Evolutionary conservation across 2,329 filamentous ascomycete genomes (phyloP), one percentile per base, ranked within the genome.

Genomic region (Westerdykella ornata): DNA sequence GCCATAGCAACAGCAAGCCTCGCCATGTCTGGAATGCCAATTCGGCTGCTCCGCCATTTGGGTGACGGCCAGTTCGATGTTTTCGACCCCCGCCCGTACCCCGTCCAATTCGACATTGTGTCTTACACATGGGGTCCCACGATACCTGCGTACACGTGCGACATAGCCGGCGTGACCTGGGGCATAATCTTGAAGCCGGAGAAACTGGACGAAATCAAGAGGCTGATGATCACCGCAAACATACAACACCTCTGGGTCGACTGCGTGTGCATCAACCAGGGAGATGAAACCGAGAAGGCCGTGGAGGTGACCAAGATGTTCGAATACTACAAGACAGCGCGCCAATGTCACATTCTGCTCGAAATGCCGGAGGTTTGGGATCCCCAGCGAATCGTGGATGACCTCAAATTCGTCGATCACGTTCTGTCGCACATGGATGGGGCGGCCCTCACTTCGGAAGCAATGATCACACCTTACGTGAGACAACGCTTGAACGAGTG

Each of bases 351-450:
- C 36, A 53, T 64, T 18, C 38, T 65, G 40, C 43, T 66, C 33
- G 56, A 62, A n/a, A 63, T 63, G 54, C 42, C 47, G 2, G 46
- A 57, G 31, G 48, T 53, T 5, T 65, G 58, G 59, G 38, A 60
- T 30, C 59, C 60, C 13, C 49, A 59, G 38, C 43, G 50, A 16
- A 59, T 64, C 35, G 55, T 63, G 5, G 48, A 59, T 16, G 48
- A 62, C 41, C 44, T 64, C 7, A 54, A 55, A 42, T 55, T 63
- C 22, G 37, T 64, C 20, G 57, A 59, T 36, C 60, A 65, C 35
- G 42, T 53, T 17, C 17, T 51, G n/a, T 39, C 40, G 17, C 38
- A 52, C 32, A 53, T 53, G 46, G 31, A 26, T 8, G 49, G 54
- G 1, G 45, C 51, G 3, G 46, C 56, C 5, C 37, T 60, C n/a